These are phyloP conservation scores for Dioszegia hungarica DNA, from an alignment of 768 basidiomycete genomes.

Conservation along the genomic window DNA sequence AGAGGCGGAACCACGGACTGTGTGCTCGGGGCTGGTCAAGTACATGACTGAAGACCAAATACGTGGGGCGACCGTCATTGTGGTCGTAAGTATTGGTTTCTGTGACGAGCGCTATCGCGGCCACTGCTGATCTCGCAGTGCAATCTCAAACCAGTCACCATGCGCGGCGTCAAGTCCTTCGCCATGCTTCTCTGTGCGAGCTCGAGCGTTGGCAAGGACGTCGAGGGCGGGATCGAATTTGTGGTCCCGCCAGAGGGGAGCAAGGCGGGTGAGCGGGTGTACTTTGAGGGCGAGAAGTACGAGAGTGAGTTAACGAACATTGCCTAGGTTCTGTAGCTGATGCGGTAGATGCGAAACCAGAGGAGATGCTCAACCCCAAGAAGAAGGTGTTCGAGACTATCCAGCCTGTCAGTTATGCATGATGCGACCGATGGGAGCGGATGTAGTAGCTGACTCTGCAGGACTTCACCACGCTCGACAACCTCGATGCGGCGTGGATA, in stretches of 20 bases:
- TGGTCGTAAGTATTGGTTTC: slow-evolving; percentile 57
- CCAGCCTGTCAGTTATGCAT: slow-evolving; percentile 67
- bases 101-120: background rate
- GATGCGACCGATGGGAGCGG: too few species aligned
- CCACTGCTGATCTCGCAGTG: slow-evolving; percentile 20
- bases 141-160: slow-evolving; percentile 85
- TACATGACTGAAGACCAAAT: slow-evolving; percentile 95
- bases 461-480: slow-evolving; percentile 86
- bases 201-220: slow-evolving; percentile 61
- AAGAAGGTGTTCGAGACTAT: slow-evolving; percentile 98
- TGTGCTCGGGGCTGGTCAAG: slow-evolving; percentile 93
- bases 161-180: slow-evolving; percentile 96
- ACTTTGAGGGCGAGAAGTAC: slow-evolving; percentile 86
- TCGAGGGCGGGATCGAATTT: slow-evolving; percentile 79
- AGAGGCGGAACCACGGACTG: slow-evolving; percentile 86
- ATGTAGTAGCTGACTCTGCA: background rate
- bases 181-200: slow-evolving; percentile 96
- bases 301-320: slow-evolving; percentile 56
- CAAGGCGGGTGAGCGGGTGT: slow-evolving; percentile 87
- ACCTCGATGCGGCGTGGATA: slow-evolving; percentile 86
- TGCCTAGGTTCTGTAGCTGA: background rate
- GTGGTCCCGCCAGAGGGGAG: slow-evolving; percentile 79
- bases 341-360: slow-evolving; percentile 56
- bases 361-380: slow-evolving; percentile 90
- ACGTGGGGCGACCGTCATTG: slow-evolving; percentile 73